phyloP scores from a whole-genome alignment of 331 rosid genomes.

The Arachis monticola region DNA sequence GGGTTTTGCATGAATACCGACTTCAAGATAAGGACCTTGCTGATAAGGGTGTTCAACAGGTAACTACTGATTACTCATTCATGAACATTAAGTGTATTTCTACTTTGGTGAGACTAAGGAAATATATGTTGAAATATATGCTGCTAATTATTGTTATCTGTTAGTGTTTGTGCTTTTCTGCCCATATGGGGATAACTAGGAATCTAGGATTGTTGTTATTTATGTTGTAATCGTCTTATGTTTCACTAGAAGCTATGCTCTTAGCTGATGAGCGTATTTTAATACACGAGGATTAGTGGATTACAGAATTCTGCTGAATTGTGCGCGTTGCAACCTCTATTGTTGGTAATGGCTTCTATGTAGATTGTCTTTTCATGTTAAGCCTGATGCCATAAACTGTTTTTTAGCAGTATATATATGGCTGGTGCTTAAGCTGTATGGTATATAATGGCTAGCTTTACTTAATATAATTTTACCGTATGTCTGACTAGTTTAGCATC shows the following conservation, averaged over 20 bases:
- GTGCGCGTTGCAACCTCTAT: neutral
- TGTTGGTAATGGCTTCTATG: slow-evolving; percentile 6
- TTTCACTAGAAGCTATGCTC: neutral
- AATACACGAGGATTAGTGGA: neutral
- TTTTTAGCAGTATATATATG: slow-evolving; percentile 1
- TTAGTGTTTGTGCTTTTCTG: neutral
- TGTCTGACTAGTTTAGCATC: neutral
- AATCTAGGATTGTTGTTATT: slow-evolving; percentile 10
- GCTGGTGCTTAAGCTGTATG: slow-evolving; percentile 7
- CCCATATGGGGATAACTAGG: neutral
- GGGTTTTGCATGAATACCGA: slow-evolving; percentile 94
- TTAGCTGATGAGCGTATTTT: neutral
- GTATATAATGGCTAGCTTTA: neutral
- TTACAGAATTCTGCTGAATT: neutral
- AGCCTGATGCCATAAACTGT: neutral
- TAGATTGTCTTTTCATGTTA: slow-evolving; percentile 15
- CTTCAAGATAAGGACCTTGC: slow-evolving; percentile 50
- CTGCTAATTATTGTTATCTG: neutral
- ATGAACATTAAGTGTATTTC: neutral
- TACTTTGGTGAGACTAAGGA: neutral
- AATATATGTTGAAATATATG: neutral
- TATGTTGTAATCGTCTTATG: neutral
- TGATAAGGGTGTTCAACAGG: slow-evolving; percentile 55
- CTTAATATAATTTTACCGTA: slow-evolving; percentile 2
- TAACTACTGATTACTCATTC: slow-evolving; percentile 21